A percentile compares a stretch with the other conserved stretches of the same genome.
These are phyloP conservation scores for Pneumocystis carinii DNA, from an alignment of 1,139 yeast species.

Conservation along the genomic window DNA sequence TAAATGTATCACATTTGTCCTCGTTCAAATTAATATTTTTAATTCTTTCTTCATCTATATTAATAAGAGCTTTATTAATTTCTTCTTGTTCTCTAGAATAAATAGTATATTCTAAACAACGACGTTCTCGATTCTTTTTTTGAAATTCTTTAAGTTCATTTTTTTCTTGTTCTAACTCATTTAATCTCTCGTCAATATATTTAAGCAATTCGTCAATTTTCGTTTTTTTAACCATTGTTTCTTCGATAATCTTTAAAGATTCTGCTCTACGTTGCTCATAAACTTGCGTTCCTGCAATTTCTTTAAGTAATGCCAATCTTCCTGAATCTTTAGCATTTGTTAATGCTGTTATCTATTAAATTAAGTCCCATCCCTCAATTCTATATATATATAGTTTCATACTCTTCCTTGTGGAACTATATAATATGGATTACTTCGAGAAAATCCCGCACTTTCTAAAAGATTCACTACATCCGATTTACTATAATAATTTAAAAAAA, in stretches of 20 bases:
- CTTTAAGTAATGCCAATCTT: constrained; percentile 62
- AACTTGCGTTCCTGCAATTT: constrained; percentile 89
- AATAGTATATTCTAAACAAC: constrained; percentile 59
- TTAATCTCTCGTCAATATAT: constrained; percentile 55
- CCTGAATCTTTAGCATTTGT: constrained; percentile 84
- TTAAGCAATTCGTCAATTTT: constrained; percentile 62
- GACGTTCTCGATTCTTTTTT: constrained; percentile 48
- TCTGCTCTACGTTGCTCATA: constrained; percentile 72
- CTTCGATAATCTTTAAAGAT: constrained; percentile 63
- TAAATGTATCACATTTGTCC: constrained; percentile 32
- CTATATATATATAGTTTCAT: neutral
- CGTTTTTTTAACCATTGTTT: constrained; percentile 51
- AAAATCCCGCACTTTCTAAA: constrained; percentile 84
- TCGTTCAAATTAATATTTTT: constrained; percentile 35
- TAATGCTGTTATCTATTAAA: constrained; percentile 34
- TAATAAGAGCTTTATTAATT: constrained; percentile 45
- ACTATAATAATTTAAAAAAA: constrained; percentile 20
- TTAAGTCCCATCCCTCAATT: neutral
- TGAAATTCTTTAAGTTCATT: constrained; percentile 60
- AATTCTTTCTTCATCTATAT: constrained; percentile 45
- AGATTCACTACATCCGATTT: constrained; percentile 69
- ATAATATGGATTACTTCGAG: constrained; percentile 81
- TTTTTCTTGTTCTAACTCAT: constrained; percentile 70
- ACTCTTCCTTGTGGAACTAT: constrained; percentile 88
- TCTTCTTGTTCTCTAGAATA: constrained; percentile 62